These are phyloP conservation scores for Rasamsonia emersonii DNA, from an alignment of 2,329 filamentous ascomycete species.

Conservation along the genomic window DNA sequence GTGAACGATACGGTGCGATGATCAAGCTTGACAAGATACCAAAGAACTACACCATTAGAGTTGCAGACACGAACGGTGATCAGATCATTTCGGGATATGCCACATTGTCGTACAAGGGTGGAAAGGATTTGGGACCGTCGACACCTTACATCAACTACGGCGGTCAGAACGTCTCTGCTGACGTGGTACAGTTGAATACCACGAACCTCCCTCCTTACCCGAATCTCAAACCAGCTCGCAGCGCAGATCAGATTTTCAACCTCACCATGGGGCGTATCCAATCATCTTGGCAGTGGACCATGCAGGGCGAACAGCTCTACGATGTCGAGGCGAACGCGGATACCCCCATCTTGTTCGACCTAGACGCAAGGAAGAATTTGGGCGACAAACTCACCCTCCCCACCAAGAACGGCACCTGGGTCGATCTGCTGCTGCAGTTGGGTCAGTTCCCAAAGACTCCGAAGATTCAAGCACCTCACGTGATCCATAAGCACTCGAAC, in stretches of 20 bases:
- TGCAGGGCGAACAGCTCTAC: slow-evolving; percentile 42
- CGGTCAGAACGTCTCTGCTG: slow-evolving; percentile 35
- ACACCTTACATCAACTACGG: slow-evolving; percentile 43
- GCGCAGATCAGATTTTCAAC: slow-evolving; percentile 40
- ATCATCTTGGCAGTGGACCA: slow-evolving; percentile 33
- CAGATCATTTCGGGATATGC: slow-evolving; percentile 51
- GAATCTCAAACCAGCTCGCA: slow-evolving; percentile 32
- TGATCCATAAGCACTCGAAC: slow-evolving; percentile 57
- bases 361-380: slow-evolving; percentile 24
- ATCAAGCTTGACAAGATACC: slow-evolving; percentile 36
- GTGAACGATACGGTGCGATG: slow-evolving; percentile 34
- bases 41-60: slow-evolving; percentile 48
- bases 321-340: slow-evolving; percentile 34
- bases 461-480: slow-evolving; percentile 46
- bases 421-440: slow-evolving; percentile 46
- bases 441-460: slow-evolving; percentile 18
- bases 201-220: slow-evolving; percentile 41
- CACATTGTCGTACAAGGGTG: slow-evolving; percentile 34
- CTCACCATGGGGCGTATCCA: slow-evolving; percentile 22
- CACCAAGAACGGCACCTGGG: slow-evolving; percentile 43
- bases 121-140: slow-evolving; percentile 18
- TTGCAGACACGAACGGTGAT: slow-evolving; percentile 40
- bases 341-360: slow-evolving; percentile 41
- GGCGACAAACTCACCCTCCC: slow-evolving; percentile 41
- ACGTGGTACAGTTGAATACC: slow-evolving; percentile 40